Conservation (phyloP, 2,329 filamentous ascomycete genomes). For the Magnaporthiopsis rhizophila region DNA sequence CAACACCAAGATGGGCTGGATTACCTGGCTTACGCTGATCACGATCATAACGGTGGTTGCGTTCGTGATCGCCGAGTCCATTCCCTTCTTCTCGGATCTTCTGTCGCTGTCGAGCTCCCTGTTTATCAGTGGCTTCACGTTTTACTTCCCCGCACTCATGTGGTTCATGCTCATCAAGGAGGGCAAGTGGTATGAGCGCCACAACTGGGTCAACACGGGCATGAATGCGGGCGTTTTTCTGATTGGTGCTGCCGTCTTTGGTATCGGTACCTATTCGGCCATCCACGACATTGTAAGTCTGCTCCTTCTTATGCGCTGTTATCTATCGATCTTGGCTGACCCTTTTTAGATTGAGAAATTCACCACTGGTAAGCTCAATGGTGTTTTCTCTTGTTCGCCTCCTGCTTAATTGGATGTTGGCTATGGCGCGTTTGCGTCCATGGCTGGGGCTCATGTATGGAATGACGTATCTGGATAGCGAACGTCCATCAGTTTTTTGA, state of each 20-base stretch:
- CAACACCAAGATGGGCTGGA: conserved; percentile 40
- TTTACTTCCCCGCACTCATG: conserved; percentile 25
- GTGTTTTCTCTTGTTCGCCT: background rate
- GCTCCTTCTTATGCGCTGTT: too few relatives aligned
- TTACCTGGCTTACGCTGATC: conserved; percentile 49
- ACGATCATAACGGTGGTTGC: conserved; percentile 51
- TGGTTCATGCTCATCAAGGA: conserved; percentile 25
- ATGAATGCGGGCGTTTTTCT: conserved; percentile 7
- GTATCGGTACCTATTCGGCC: conserved; percentile 10
- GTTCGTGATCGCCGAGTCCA: conserved; percentile 64
- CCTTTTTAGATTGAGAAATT: background rate
- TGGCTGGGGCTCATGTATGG: background rate
- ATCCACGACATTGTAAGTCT: conserved; percentile 10
- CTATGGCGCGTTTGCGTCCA: too few relatives aligned
- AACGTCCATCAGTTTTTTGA: background rate
- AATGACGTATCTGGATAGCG: background rate
- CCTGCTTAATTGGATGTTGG: background rate
- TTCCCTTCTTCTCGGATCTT: conserved; percentile 65
- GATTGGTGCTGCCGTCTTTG: conserved; percentile 10
- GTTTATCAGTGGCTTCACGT: conserved; percentile 40
- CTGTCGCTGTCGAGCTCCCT: conserved; percentile 42
- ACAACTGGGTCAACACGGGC: conserved; percentile 15
- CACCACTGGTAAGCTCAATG: background rate
- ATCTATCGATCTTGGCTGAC: background rate
- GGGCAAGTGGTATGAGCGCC: conserved; percentile 18